Conservation (phyloP, 495 filamentous ascomycete genomes). For the Lindgomyces ingoldianus region DNA sequence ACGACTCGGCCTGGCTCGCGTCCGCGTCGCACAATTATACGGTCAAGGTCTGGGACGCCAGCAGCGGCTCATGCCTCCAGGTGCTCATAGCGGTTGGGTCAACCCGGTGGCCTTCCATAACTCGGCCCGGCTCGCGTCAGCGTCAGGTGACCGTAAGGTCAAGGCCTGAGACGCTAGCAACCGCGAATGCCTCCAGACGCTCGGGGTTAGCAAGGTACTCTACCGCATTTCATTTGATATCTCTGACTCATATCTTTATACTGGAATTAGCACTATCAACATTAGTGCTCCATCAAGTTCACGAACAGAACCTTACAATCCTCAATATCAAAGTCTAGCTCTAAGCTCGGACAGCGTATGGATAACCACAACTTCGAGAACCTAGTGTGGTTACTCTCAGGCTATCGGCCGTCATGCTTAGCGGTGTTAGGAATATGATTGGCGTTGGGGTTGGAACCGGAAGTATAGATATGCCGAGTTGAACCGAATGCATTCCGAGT, state of each 20-base stretch:
- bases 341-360: background rate
- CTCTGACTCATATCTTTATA: too few relatives aligned
- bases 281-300: too few relatives aligned
- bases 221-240: too few relatives aligned
- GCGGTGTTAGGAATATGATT: background rate
- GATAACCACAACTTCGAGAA: background rate
- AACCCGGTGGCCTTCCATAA: too few relatives aligned
- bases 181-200: slow-evolving; percentile 13
- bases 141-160: background rate
- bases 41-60: too few relatives aligned
- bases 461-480: background rate
- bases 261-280: too few relatives aligned
- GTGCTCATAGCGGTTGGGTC: too few relatives aligned
- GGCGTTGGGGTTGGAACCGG: background rate
- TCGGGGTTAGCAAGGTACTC: too few relatives aligned
- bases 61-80: too few relatives aligned
- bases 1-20: slow-evolving; percentile 6
- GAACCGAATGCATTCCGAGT: background rate
- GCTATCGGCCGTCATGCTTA: background rate
- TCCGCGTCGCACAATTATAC: background rate
- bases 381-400: background rate
- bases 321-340: background rate
- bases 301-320: too few relatives aligned
- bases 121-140: too few relatives aligned
- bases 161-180: background rate